A percentile compares a stretch with the other conserved stretches of the same genome.
Conservation (phyloP, 352 stramenopile genomes). For the Phytophthora pisi region DNA sequence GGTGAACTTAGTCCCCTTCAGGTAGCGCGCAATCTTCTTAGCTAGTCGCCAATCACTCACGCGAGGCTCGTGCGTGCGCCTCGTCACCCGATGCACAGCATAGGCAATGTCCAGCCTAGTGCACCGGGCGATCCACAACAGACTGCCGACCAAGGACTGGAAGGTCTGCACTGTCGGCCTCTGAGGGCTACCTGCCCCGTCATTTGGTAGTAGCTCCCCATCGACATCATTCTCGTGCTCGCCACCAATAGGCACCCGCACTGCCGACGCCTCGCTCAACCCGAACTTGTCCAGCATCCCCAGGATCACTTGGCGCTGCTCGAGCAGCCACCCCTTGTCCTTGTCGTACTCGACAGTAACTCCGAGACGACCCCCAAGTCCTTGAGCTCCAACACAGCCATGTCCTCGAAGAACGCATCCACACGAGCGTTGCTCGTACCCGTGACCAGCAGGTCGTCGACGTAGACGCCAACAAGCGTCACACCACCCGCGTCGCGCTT, state of each 20-base stretch:
- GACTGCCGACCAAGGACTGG: slow-evolving; percentile 41
- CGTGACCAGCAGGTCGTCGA: not conserved
- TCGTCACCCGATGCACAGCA: slow-evolving; percentile 26
- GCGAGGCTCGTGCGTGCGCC: slow-evolving; percentile 17
- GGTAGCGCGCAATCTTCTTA: slow-evolving; percentile 29
- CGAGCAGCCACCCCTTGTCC: not conserved
- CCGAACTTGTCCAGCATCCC: not conserved
- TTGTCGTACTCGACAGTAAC: not conserved
- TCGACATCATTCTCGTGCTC: not conserved
- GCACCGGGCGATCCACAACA: slow-evolving; percentile 43
- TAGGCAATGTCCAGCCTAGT: slow-evolving; percentile 37
- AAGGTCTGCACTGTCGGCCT: slow-evolving; percentile 18
- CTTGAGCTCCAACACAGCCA: not conserved
- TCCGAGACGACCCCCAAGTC: not conserved
- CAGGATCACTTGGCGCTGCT: not conserved
- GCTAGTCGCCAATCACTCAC: slow-evolving; percentile 16
- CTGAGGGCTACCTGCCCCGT: not conserved
- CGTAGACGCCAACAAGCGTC: not conserved
- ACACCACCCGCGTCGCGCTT: not conserved
- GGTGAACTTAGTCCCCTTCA: slow-evolving; percentile 31
- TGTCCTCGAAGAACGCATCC: not conserved
- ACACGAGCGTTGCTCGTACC: not conserved
- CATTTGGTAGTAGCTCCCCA: not conserved
- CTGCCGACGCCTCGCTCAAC: not conserved
- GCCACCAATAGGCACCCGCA: not conserved